Evolutionary conservation across 441 rosid species (phyloP).

Genomic region (Capsella rubella): DNA sequence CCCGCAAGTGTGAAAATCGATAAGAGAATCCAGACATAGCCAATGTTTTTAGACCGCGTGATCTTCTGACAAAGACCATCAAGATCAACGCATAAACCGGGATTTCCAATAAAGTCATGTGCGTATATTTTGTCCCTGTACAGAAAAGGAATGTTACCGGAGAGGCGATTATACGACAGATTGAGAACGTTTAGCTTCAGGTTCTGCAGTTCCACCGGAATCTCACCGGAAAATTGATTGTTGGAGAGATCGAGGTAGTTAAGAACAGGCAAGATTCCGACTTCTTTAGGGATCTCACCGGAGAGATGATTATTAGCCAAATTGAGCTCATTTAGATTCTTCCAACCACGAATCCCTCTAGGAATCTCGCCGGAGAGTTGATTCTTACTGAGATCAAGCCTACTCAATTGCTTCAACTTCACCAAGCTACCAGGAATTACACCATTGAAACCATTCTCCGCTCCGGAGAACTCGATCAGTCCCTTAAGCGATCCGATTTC

Average conservation of each 20-base stretch:
- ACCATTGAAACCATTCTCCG: slow-evolving; percentile 50
- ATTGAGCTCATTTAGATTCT: slow-evolving; percentile 63
- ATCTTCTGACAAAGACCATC: slow-evolving; percentile 55
- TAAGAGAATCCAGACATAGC: slow-evolving; percentile 58
- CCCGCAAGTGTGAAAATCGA: slow-evolving; percentile 59
- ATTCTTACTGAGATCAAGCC: slow-evolving; percentile 64
- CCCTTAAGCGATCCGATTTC: slow-evolving; percentile 56
- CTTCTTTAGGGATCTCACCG: slow-evolving; percentile 58
- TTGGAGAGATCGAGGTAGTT: slow-evolving; percentile 72
- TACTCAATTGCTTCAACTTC: slow-evolving; percentile 54
- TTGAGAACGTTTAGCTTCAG: slow-evolving; percentile 67
- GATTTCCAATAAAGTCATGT: slow-evolving; percentile 61
- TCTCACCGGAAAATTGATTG: slow-evolving; percentile 58
- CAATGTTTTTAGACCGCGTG: slow-evolving; percentile 42
- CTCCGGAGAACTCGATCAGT: slow-evolving; percentile 55
- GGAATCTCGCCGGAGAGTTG: slow-evolving; percentile 63
- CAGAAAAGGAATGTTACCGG: slow-evolving; percentile 63
- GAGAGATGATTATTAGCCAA: slow-evolving; percentile 60
- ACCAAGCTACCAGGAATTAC: slow-evolving; percentile 51
- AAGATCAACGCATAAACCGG: slow-evolving; percentile 56
- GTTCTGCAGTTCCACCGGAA: slow-evolving; percentile 67
- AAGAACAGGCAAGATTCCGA: slow-evolving; percentile 63
- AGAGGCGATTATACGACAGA: slow-evolving; percentile 59
- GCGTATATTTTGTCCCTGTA: slow-evolving; percentile 52
- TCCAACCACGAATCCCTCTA: slow-evolving; percentile 44